Evolutionary conservation across 148 eudicot species (phyloP), one percentile per base, ranked within the genome.

Genomic region (Vaccinium vitisidaea): DNA sequence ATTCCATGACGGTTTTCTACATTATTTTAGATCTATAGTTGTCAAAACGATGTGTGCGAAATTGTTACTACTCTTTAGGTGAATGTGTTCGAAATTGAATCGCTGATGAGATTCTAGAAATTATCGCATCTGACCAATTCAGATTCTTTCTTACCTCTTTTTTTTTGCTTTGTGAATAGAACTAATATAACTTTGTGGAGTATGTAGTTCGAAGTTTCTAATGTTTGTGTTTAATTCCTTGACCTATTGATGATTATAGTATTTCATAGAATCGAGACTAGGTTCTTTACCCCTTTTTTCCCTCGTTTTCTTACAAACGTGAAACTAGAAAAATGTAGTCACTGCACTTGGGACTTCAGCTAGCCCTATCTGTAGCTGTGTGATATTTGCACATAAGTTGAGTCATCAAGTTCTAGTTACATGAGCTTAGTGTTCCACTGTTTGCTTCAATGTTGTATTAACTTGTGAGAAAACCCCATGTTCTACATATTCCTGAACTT

Each of bases 391-490:
- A 30, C 27, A 43, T 43, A 43, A 7, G 3, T 46, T 4, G 3
- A 79, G 27, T 52, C 14, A 9, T 21, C 27, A 2, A 49, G 55
- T 27, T n/a, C 27, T 27, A 53, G 61, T 49, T 56, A 32, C 77
- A 53, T 43, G 85, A 77, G 36, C 56, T 82, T 43, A 84, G 50
- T 88, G 92, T 89, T 88, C 83, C 81, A 81, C 83, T 81, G 69
- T 84, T 84, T 75, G 39, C 77, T 84, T 79, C 77, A 27, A 61
- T 56, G 77, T 39, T 86, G 46, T 88, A 92, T 90, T 94, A 86
- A 94, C 92, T 88, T 84, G 80, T 92, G 87, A 86, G 89, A 83
- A 86, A 93, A 90, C 87, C 81, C 83, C n/a, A 19, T 78, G 63
- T 78, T 78, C 54, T 78, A 53, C 81, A n/a, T 53, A 53, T 25